Conservation (phyloP, 2,329 filamentous ascomycete species). For the Ophiostoma sp. region DNA sequence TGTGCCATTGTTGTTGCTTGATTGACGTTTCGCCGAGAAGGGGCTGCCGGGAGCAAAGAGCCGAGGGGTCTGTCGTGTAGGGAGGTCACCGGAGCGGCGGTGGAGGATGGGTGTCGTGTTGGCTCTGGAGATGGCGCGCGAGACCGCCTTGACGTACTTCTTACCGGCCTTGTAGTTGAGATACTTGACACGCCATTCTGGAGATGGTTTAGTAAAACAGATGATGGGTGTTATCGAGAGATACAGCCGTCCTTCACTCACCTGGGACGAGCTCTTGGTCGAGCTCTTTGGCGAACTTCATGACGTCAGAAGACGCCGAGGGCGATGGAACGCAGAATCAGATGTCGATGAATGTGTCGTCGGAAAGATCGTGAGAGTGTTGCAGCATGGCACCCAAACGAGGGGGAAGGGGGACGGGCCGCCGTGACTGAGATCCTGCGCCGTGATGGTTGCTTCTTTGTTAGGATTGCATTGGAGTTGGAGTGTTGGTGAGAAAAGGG, state of each 20-base stretch:
- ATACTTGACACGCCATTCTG: constrained; percentile 91
- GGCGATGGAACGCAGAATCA: neutral
- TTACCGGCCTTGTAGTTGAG: constrained; percentile 95
- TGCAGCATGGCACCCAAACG: neutral
- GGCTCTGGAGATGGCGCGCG: constrained; percentile 67
- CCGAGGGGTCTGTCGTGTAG: constrained; percentile 38
- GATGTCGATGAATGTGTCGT: neutral
- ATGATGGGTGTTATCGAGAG: neutral
- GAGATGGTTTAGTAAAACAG: neutral
- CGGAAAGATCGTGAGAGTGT: neutral
- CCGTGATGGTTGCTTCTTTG: neutral
- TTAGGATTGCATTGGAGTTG: neutral
- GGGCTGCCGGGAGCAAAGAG: constrained; percentile 26
- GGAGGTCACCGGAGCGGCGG: constrained; percentile 37
- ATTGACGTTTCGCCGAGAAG: constrained; percentile 32
- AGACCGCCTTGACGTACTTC: constrained; percentile 85
- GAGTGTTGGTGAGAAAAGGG: neutral
- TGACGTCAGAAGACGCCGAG: constrained; percentile 36
- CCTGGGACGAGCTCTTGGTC: constrained; percentile 85
- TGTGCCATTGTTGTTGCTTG: neutral
- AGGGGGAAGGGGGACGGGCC: neutral
- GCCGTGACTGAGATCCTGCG: neutral
- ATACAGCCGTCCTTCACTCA: constrained; percentile 37
- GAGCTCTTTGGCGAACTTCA: constrained; percentile 75
- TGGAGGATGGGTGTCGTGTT: constrained; percentile 51